These are phyloP conservation scores for Alternaria conjuncta DNA, from an alignment of 2,329 filamentous ascomycete species.

Conservation along the genomic window DNA sequence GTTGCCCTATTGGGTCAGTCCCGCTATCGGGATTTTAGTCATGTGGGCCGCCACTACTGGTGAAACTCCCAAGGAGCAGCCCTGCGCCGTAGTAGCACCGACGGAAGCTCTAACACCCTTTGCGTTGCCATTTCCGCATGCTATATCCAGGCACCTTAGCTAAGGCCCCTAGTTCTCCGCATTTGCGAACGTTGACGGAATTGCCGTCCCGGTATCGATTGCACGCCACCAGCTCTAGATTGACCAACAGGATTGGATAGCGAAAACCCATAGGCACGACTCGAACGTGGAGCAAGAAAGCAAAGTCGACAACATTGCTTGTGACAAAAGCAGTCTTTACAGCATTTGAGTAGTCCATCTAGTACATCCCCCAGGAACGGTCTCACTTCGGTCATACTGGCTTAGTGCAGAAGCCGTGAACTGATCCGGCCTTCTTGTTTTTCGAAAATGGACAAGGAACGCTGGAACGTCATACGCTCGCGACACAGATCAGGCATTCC, in stretches of 20 bases:
- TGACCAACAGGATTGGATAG: background rate
- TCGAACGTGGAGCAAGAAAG: background rate
- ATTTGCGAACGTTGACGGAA: background rate
- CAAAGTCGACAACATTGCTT: background rate
- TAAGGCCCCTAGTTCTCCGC: background rate
- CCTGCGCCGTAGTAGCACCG: conserved; percentile 3
- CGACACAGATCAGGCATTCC: background rate
- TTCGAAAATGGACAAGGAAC: background rate
- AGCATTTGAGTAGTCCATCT: background rate
- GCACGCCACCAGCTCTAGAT: background rate
- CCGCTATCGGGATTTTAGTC: background rate
- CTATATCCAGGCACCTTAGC: background rate
- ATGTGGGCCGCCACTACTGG: background rate
- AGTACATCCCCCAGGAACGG: background rate
- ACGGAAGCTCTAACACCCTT: background rate
- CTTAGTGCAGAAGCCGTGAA: background rate
- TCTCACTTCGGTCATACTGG: background rate
- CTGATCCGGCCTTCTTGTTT: background rate
- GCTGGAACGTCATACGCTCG: background rate
- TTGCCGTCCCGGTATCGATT: background rate
- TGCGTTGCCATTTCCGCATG: background rate
- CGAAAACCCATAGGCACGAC: background rate
- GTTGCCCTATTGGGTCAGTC: background rate
- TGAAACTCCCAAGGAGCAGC: background rate
- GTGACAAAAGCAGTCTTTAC: background rate